phyloP scores from a whole-genome alignment of 352 stramenopile genomes.

The Phytophthora pluvialis region DNA sequence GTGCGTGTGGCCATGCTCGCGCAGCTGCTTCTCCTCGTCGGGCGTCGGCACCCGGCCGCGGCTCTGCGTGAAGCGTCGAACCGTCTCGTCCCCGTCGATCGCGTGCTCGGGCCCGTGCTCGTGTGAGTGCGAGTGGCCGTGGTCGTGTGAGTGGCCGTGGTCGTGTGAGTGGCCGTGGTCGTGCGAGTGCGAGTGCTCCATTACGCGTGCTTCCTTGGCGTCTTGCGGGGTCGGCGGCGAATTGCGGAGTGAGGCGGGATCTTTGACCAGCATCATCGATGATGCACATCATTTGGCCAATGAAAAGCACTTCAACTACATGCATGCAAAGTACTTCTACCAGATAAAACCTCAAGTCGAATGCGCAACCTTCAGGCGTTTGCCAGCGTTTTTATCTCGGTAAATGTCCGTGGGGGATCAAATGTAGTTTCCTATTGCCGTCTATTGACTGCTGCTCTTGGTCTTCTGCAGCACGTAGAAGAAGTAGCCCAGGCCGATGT shows the following conservation, averaged over 20 bases:
- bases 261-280: constrained; percentile 4
- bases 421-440: constrained; percentile 16
- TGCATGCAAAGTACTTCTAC: too few species aligned
- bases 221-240: constrained; percentile 2
- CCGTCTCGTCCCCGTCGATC: constrained; percentile 69
- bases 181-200: constrained; percentile 45
- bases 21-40: constrained; percentile 80
- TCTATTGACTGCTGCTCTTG: constrained; percentile 21
- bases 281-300: constrained; percentile 8
- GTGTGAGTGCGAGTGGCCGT: constrained; percentile 29
- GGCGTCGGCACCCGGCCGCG: constrained; percentile 67
- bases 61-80: constrained; percentile 69
- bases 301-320: constrained; percentile 19
- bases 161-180: constrained; percentile 41
- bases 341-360: too few species aligned
- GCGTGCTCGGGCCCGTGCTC: constrained; percentile 42
- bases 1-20: constrained; percentile 89
- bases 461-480: constrained; percentile 65
- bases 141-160: constrained; percentile 42
- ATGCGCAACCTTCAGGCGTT: too few species aligned
- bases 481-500: constrained; percentile 65
- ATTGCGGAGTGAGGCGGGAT: constrained; percentile 30
- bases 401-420: neutral
- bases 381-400: too few species aligned
- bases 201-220: neutral